Percentiles rank a stretch among this genome's conserved stretches.
phyloP scores from a whole-genome alignment of 2,329 filamentous ascomycete genomes.

The Fusarium sp. region DNA sequence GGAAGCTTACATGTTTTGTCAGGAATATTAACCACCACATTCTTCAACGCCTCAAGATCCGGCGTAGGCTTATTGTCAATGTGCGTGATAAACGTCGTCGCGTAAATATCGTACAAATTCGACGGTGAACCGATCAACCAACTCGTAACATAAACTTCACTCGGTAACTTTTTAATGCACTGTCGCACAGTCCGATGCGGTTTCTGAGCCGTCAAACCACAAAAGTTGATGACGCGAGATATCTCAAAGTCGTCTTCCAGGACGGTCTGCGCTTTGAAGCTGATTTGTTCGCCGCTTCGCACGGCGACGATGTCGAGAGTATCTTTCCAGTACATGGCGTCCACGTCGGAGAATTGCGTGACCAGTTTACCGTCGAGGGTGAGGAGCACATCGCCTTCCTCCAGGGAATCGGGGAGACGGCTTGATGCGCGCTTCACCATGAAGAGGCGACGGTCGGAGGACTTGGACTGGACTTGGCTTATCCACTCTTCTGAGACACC shows the following conservation, averaged over 20 bases:
- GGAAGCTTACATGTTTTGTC: conserved; percentile 83
- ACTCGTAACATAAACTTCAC: conserved; percentile 94
- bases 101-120: conserved; percentile 89
- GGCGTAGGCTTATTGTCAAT: conserved; percentile 90
- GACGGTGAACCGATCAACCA: conserved; percentile 83
- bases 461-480: conserved; percentile 86
- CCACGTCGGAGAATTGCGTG: conserved; percentile 90
- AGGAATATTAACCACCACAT: conserved; percentile 85
- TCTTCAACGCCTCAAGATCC: conserved; percentile 82
- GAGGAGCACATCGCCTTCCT: conserved; percentile 92
- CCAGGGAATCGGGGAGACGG: conserved; percentile 65
- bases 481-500: conserved; percentile 97
- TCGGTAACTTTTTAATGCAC: conserved; percentile 97
- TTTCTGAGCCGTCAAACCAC: conserved; percentile 89
- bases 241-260: conserved; percentile 92
- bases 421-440: conserved; percentile 91
- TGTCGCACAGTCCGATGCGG: conserved; percentile 96
- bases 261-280: conserved; percentile 83
- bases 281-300: conserved; percentile 84
- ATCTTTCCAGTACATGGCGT: conserved; percentile 94
- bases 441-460: conserved; percentile 93
- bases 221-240: conserved; percentile 90
- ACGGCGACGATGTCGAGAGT: conserved; percentile 86
- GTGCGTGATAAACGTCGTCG: conserved; percentile 96
- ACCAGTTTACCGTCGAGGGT: conserved; percentile 91